Conservation (phyloP, 306 rosid genomes). For the Casuarina glauca region DNA sequence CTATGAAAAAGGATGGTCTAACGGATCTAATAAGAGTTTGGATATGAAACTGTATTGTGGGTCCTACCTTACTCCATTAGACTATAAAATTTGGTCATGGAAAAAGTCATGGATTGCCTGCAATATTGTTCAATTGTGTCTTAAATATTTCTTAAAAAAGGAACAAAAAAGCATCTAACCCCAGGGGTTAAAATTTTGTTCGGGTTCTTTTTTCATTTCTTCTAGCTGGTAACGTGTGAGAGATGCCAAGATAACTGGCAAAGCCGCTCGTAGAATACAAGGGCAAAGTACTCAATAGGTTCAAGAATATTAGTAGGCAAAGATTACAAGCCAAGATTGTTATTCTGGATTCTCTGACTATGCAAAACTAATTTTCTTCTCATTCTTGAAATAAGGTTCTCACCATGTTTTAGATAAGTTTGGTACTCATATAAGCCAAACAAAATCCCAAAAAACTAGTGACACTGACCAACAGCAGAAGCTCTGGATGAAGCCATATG, state of each 20-base stretch:
- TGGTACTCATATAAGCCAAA: neutral
- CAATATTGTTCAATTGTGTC: constrained; percentile 4
- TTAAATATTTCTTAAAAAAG: too few relatives aligned
- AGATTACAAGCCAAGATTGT: neutral
- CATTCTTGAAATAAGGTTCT: neutral
- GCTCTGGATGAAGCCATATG: too few relatives aligned
- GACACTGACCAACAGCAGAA: too few relatives aligned
- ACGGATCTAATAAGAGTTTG: neutral
- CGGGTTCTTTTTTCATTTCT: neutral
- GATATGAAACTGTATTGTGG: neutral
- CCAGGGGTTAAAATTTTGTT: neutral
- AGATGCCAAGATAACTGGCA: neutral
- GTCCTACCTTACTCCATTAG: neutral
- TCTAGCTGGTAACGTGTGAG: neutral
- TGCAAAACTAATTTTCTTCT: neutral
- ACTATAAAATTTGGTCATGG: neutral
- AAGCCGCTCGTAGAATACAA: neutral
- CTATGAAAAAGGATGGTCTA: neutral
- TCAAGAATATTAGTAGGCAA: neutral
- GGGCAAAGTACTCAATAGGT: neutral
- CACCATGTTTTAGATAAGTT: neutral
- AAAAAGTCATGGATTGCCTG: neutral
- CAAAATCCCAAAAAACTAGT: too few relatives aligned
- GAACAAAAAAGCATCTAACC: neutral
- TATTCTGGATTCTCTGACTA: neutral